Evolutionary conservation across 2,329 filamentous ascomycete genomes (phyloP), one percentile per base, ranked within the genome.

Genomic region (Aspergillus unguis): DNA sequence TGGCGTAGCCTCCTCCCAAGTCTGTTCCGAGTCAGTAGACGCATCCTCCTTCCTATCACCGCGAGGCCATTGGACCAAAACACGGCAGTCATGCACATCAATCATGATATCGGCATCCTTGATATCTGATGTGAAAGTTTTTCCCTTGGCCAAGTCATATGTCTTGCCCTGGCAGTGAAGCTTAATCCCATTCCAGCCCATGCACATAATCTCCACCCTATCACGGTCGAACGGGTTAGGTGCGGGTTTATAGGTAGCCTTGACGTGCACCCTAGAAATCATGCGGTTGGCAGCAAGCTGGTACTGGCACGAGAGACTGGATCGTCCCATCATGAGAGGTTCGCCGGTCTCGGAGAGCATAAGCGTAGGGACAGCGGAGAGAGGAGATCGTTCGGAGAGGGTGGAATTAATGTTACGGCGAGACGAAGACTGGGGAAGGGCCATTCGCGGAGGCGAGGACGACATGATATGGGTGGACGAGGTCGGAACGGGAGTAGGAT

Each of bases 141-240:
- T 91, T 17, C 88, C 90, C 75, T 96, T 96, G 58, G 79, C 80
- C 64, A 99, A 74, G 60, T 96, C 90, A 78, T 89, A 92, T 3
- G 90, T 87, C 60, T 86, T 85, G 52, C 90, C 90, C 72, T 92
- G 87, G 76, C 90, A 96, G 74, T 96, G 91, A 61, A 99, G 75
- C 76, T 90, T 95, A 60, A 94, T 80, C 11, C 94, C 94, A 71
- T 99, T 99, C 92, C 92, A 97, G 25, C 94, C 94, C 65, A 88
- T 83, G 77, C 94, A 99, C 65, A 90, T 81, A 63, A 99, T 87
- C 71, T 96, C 89, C 43, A 99, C 83, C 71, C 85, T 86, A 69
- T 88, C 89, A 57, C 84, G 80, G 61, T 89, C 85, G 63, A 89
- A 80, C 4, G 82, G 81, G 50, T 82, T 80, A 23, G 80, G 75